Base-by-base conservation (phyloP, 805 yeast species). In the Teunomyces kruisii region DNA sequence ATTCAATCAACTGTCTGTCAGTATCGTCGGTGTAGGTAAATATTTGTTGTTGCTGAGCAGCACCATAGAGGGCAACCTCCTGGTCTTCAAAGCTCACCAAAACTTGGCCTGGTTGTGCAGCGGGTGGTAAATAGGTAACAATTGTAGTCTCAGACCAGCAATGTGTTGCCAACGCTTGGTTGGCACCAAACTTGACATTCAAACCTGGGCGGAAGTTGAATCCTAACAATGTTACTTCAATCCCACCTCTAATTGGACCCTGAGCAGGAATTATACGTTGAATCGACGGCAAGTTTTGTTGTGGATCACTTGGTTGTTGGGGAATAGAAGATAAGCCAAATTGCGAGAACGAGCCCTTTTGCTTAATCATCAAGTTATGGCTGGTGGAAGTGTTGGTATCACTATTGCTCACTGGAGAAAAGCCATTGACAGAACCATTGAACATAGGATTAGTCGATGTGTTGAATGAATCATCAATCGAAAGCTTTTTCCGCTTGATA, bases 61-160 rank as follows among this genome's bases (percentile, higher is more conserved):
- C 56, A 3, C 65, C 67, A 39, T 57, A 44, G 52, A 61, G 49
- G 42, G 57, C 47, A 37, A 48, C 54, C 39, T 75, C 79, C 52
- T 73, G 74, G 52, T 76, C 78, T 44, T 79, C 82, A 52, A 94
- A 85, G n/a, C 91, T 79, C 3, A 94, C 97, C 45, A 87, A 72
- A 2, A 94, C 99, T 53, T 91, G 96, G 0, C 98, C 98, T 0
- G 97, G 85, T 46, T 79, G 81, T 9, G 84, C 67, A 1, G 97
- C 88, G 2, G 99, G 97, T 3, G 99, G 99, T 40, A 94, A 71
- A 56, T 87, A 89, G 0, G 98, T 89, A 2, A 94, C 96, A 43
- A 94, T 86, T 0, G 99, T 94, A 1, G 94, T 78, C 32, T 87
- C 94, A 39, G 95, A 88, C 99, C 99, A 94, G 65, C 96, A 91